Evolutionary conservation across 257 asterid species (phyloP), one percentile per base, ranked within the genome.

Genomic region (Verbena officinalis): DNA sequence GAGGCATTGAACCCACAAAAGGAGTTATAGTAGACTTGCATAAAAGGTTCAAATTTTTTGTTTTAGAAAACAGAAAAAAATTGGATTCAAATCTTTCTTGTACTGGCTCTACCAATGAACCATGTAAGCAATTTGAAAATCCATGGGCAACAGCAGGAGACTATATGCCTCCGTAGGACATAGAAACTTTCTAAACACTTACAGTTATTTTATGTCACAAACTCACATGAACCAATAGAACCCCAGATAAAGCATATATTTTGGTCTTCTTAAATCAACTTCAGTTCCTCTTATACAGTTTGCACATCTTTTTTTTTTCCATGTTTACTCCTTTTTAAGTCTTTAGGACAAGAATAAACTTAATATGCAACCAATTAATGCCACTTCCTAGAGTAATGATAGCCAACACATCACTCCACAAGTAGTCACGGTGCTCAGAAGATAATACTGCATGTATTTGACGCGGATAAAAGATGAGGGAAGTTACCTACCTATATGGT

Each of bases 401-500:
- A 30, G 46, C 11, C 13, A 23, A 67, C 43, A 50, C 39, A 54
- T 59, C 44, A 75, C 36, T 24, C 16, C 40, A 46, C 39, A 54
- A 27, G 42, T 24, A 24, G 7, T 36, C 22, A 57, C 59, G 60
- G 50, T 14, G 49, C 33, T 51, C 19, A 60, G 8, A 7, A 42
- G 64, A 61, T n/a, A 65, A 65, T 43, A n/a, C 34, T 55, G 45
- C 64, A 52, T 1, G 51, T 31, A 39, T 21, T 46, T 43, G 31
- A 64, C 61, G 40, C 11, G 45, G 8, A 17, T 39, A 65, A 55
- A 67, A 64, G 51, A 67, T 33, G 21, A 14, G 52, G 48, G 16
- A 50, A 42, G 27, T 16, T 74, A 88, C 97, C 93, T 88, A 72
- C 97, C 93, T 88, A 72, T 87, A 87, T 3, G 96, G 95, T 72